phyloP scores from a whole-genome alignment of 257 asterid species.

The Eucommia ulmoides region DNA sequence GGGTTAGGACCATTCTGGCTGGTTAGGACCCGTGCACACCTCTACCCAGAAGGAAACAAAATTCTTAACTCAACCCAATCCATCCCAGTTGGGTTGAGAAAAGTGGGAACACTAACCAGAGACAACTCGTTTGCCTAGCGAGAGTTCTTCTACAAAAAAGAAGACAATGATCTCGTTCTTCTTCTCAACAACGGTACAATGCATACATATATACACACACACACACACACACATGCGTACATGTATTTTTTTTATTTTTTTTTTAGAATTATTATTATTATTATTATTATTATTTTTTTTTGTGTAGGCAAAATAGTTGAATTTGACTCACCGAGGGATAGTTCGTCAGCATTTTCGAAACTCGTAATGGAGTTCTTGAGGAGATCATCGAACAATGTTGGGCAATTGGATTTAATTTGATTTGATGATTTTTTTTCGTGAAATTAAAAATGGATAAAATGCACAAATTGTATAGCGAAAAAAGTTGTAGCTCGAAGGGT shows the following conservation, averaged over 20 bases:
- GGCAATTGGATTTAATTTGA: not conserved
- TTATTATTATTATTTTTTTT: not conserved
- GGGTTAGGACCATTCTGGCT: too few relatives aligned
- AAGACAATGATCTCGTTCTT: conserved; percentile 62
- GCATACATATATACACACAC: not conserved
- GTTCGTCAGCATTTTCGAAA: conserved; percentile 53
- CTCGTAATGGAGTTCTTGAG: conserved; percentile 57
- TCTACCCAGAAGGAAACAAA: too few relatives aligned
- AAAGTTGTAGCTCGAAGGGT: too few relatives aligned
- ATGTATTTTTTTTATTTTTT: too few relatives aligned
- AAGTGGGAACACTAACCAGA: conserved; percentile 73
- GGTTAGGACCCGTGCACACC: too few relatives aligned
- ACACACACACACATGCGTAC: too few relatives aligned
- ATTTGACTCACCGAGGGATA: conserved; percentile 49
- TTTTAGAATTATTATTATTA: too few relatives aligned
- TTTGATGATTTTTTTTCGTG: too few relatives aligned
- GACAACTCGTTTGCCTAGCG: conserved; percentile 74
- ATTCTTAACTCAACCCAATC: not conserved
- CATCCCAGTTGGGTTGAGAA: conserved; percentile 70
- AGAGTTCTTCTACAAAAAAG: conserved; percentile 53
- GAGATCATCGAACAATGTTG: conserved; percentile 23
- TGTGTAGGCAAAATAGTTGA: conserved; percentile 53
- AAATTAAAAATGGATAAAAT: too few relatives aligned
- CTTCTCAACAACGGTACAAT: conserved; percentile 68
- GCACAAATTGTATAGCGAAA: too few relatives aligned